Percentiles rank a stretch among this genome's conserved stretches.
Evolutionary conservation across 2,329 filamentous ascomycete species (phyloP).

Genomic region (Aspergillus novofumigatus): DNA sequence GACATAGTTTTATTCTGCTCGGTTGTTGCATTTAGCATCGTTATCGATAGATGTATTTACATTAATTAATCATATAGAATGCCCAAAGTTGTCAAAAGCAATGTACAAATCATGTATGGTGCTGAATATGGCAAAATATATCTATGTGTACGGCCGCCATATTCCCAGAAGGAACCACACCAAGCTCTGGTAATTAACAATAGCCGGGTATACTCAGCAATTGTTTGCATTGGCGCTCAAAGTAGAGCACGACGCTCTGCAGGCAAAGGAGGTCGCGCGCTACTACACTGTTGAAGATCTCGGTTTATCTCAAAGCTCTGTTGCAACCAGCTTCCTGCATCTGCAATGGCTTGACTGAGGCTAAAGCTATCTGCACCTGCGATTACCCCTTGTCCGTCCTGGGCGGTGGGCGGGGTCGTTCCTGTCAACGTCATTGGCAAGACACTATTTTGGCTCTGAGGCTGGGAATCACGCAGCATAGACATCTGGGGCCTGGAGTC

Average conservation of each 20-base stretch:
- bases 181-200: background rate
- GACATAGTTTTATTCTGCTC: background rate
- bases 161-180: background rate
- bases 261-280: constrained; percentile 10
- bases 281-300: constrained; percentile 21
- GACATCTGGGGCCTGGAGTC: background rate
- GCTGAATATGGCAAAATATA: background rate
- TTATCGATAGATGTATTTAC: background rate
- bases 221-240: constrained; percentile 14
- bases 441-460: constrained; percentile 12
- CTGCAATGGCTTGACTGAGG: constrained; percentile 42
- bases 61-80: background rate
- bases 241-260: constrained; percentile 4
- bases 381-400: constrained; percentile 32
- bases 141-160: background rate
- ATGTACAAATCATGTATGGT: background rate
- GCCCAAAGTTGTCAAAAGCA: background rate
- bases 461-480: constrained; percentile 9
- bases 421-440: constrained; percentile 31
- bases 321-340: constrained; percentile 43
- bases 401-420: constrained; percentile 29
- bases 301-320: constrained; percentile 41
- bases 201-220: background rate
- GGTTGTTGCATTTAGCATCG: background rate
- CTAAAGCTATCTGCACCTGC: constrained; percentile 36